Percentiles rank a stretch among this genome's conserved stretches.
Conservation (phyloP, 257 asterid genomes). For the Solanum neorickii region DNA sequence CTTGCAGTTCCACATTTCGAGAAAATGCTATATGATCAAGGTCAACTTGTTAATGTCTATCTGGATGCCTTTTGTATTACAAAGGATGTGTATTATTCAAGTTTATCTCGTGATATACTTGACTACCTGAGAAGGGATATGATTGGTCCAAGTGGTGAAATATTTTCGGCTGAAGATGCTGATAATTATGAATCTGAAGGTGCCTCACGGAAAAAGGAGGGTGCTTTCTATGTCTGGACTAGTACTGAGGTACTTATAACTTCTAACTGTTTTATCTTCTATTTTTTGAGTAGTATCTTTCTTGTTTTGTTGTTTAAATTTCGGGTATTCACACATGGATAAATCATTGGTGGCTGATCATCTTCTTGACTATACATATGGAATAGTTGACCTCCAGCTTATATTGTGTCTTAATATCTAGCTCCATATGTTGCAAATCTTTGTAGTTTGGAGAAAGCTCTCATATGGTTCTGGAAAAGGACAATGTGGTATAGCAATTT, state of each 20-base stretch:
- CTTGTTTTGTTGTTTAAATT: not conserved
- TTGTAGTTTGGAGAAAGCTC: not conserved
- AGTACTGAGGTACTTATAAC: constrained; percentile 49
- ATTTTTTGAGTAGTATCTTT: not conserved
- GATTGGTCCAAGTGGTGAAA: constrained; percentile 83
- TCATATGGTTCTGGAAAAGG: not conserved
- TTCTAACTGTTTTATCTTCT: not conserved
- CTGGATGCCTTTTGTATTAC: constrained; percentile 67
- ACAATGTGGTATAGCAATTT: not conserved
- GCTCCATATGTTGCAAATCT: not conserved
- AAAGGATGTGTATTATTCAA: constrained; percentile 52
- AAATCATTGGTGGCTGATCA: not conserved
- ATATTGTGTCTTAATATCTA: not conserved
- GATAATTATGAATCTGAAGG: constrained; percentile 88
- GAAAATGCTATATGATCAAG: constrained; percentile 97
- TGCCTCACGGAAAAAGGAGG: constrained; percentile 65
- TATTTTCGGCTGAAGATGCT: constrained; percentile 95
- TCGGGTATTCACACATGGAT: not conserved
- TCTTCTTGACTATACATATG: not conserved
- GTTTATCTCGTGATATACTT: constrained; percentile 57
- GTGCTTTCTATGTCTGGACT: constrained; percentile 88
- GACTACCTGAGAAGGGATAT: constrained; percentile 92
- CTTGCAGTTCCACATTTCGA: constrained; percentile 94
- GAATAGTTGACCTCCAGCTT: not conserved
- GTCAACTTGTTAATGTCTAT: constrained; percentile 75